A percentile compares a stretch with the other conserved stretches of the same genome.
Conservation (phyloP, 164 flowering plant species). For the Warburgia ugandensis region DNA sequence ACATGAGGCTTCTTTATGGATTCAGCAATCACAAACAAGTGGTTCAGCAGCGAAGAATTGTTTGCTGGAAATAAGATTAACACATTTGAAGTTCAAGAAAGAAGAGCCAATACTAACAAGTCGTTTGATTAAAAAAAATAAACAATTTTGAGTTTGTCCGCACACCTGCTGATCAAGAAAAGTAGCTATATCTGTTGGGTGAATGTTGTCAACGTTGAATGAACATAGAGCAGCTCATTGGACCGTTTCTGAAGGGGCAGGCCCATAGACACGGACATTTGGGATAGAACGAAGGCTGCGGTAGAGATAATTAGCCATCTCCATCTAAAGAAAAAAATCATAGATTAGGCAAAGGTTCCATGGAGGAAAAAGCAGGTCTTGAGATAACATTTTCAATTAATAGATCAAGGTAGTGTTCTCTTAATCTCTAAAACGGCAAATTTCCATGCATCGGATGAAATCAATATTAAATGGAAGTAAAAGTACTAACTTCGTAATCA, state of each 20-base stretch:
- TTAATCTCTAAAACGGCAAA: too few relatives aligned
- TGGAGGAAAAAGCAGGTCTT: too few relatives aligned
- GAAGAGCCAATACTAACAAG: not conserved
- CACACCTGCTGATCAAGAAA: constrained; percentile 89
- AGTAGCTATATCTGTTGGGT: constrained; percentile 93
- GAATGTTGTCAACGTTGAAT: constrained; percentile 73
- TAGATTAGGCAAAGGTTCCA: too few relatives aligned
- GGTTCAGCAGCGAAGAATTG: too few relatives aligned
- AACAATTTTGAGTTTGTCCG: too few relatives aligned
- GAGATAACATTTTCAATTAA: too few relatives aligned
- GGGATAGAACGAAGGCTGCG: constrained; percentile 50
- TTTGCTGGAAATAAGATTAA: too few relatives aligned
- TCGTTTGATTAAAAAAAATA: not conserved
- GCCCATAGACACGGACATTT: constrained; percentile 69
- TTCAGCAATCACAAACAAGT: too few relatives aligned
- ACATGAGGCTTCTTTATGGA: too few relatives aligned
- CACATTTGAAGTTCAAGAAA: too few relatives aligned
- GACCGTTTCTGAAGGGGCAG: constrained; percentile 50
- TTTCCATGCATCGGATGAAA: too few relatives aligned
- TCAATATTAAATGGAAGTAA: not conserved
- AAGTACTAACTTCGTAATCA: constrained; percentile 64
- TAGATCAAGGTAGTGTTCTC: too few relatives aligned
- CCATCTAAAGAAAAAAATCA: constrained; percentile 33
- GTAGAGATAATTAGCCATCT: constrained; percentile 63
- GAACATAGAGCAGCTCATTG: constrained; percentile 82